A percentile compares a stretch with the other conserved stretches of the same genome.
Evolutionary conservation across 352 stramenopile genomes (phyloP).

Genomic region (Pythium dissimile): DNA sequence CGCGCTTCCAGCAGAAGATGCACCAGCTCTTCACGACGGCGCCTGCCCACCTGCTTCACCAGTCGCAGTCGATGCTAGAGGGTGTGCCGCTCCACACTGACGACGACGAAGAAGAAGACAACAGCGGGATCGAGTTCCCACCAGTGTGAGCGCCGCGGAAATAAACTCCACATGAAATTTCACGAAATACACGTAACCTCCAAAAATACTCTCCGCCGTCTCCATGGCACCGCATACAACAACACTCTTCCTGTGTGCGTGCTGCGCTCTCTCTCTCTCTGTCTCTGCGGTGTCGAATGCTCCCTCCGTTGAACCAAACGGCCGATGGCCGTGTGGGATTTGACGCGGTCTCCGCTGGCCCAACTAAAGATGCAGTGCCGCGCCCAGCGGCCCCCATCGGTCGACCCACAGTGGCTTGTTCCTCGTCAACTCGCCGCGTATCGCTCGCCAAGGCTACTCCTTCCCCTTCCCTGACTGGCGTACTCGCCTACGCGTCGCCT

Average conservation of each 20-base stretch:
- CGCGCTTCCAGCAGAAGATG: constrained; percentile 85
- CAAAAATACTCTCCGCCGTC: constrained; percentile 4
- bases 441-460: constrained; percentile 5
- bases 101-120: constrained; percentile 12
- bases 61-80: constrained; percentile 24
- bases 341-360: neutral
- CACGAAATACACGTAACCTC: no score
- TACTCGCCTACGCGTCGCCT: constrained; percentile 3
- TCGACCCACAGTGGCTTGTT: no score
- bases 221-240: no score
- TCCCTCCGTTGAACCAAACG: constrained; percentile 3
- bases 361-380: constrained; percentile 1
- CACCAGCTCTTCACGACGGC: constrained; percentile 74
- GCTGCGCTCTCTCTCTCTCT: no score
- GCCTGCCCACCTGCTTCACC: constrained; percentile 15
- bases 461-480: neutral
- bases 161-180: no score
- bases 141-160: neutral
- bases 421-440: neutral
- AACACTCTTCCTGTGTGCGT: neutral
- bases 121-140: neutral
- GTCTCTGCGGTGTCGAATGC: neutral
- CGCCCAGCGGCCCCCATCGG: neutral
- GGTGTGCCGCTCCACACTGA: constrained; percentile 4
- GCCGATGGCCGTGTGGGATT: neutral